Base-by-base conservation (phyloP, 1,284 basidiomycete genomes). In the Puccinia novopanici region DNA sequence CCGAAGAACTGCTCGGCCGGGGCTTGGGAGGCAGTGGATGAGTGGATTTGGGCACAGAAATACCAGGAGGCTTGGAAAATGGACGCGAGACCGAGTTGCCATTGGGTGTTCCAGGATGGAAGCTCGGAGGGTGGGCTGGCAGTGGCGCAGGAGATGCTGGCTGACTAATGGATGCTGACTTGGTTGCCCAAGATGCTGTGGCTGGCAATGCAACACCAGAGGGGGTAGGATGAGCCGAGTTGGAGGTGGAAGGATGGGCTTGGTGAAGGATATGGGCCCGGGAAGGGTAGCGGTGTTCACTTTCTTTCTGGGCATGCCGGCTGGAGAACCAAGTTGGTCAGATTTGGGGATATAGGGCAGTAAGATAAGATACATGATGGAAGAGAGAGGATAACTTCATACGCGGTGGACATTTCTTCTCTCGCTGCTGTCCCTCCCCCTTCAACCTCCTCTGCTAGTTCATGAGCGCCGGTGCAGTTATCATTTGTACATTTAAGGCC, bases 381-480 rank as follows among this genome's bases (percentile, higher is more conserved):
- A 61, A 61, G 30, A 34, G 34, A 79, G 55, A 72, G 48, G 48
- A 57, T 30, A 42, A 48, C 12, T 70, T 42, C 57, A 52, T 72
- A 79, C 77, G 77, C 68, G 45, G 77, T 72, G 48, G 77, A 79
- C 68, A 79, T 79, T 55, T 79, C 77, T 71, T 79, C 77, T 72
- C 77, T 24, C 27, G 77, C 77, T 34, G 68, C 54, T 17, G 65
- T 72, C 30, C 82, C 67, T 54, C 48, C 98, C 83, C 93, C 95
- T 86, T 99, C 97, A 81, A 94, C 93, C 86, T 99, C 96, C 84
- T 98, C 97, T 27, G 95, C 96, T 91, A 95, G 96, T 86, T 99
- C 97, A 86, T 99, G 97, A 76, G 97, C 87, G 85, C 94, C 93
- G 89, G 95, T 92, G 87, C 96, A 99, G 81, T 90, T 91, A 83